A percentile compares a stretch with the other conserved stretches of the same genome.
These are phyloP conservation scores for Ajuga reptans DNA, from an alignment of 305 asterid species.

Conservation along the genomic window DNA sequence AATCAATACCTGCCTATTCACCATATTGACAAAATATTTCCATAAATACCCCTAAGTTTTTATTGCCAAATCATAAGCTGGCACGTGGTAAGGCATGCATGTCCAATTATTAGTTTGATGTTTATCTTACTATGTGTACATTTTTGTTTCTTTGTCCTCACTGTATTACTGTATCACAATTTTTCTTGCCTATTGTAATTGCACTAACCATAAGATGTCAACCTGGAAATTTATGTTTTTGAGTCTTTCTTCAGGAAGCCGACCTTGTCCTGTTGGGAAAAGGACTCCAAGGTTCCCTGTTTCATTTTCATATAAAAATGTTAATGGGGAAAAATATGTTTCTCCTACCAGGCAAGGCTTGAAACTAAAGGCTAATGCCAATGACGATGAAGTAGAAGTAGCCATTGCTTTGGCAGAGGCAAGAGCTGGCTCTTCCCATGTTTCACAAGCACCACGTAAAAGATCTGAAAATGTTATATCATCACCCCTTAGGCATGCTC, in stretches of 20 bases:
- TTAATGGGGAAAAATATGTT: conserved; percentile 36
- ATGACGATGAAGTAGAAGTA: conserved; percentile 75
- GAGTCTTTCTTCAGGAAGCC: conserved; percentile 47
- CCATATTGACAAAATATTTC: background rate
- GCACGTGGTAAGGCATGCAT: background rate
- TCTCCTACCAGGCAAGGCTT: conserved; percentile 54
- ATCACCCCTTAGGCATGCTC: conserved; percentile 49
- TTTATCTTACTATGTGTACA: background rate
- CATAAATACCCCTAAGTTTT: background rate
- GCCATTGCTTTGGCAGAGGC: conserved; percentile 87
- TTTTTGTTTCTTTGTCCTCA: background rate
- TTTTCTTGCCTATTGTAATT: background rate
- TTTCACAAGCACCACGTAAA: conserved; percentile 58
- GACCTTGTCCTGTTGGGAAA: conserved; percentile 79
- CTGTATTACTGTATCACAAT: background rate
- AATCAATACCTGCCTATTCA: background rate
- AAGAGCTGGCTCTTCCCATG: conserved; percentile 66
- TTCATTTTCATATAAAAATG: conserved; percentile 49
- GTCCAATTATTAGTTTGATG: conserved; percentile 3
- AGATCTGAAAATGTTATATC: conserved; percentile 53
- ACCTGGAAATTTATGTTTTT: conserved; percentile 22
- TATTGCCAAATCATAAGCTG: conserved; percentile 7
- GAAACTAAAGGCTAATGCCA: conserved; percentile 47
- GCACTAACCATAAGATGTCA: conserved; percentile 15
- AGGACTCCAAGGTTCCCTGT: conserved; percentile 90